phyloP scores from a whole-genome alignment of 257 asterid species.

The Schizonepeta tenuifolia region DNA sequence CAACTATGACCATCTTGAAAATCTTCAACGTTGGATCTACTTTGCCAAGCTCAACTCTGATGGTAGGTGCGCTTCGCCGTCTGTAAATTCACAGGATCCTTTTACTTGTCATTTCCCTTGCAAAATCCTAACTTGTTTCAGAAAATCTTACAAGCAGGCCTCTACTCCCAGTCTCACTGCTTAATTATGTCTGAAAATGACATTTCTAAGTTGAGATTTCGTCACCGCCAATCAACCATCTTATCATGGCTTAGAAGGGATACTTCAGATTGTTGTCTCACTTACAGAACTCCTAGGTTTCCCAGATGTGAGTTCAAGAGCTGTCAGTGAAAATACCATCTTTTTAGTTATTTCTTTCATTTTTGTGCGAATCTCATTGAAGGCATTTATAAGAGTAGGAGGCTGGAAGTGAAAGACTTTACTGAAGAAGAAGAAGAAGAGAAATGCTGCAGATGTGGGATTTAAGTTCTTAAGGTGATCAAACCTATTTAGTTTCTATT shows the following conservation, averaged over 20 bases:
- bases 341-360: neutral
- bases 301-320: slow-evolving; percentile 32
- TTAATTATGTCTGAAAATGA: neutral
- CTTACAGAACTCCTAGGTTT: slow-evolving; percentile 15
- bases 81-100: neutral
- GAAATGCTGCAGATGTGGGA: slow-evolving; percentile 62
- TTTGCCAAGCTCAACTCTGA: slow-evolving; percentile 16
- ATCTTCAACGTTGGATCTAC: slow-evolving; percentile 28
- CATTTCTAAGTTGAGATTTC: slow-evolving; percentile 13
- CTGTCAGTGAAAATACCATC: neutral
- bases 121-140: neutral
- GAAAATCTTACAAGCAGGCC: slow-evolving; percentile 1
- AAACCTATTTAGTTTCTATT: neutral
- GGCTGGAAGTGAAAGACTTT: slow-evolving; percentile 39
- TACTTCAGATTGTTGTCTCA: slow-evolving; percentile 7
- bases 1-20: slow-evolving; percentile 28
- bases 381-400: slow-evolving; percentile 41
- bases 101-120: neutral
- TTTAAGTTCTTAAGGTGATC: slow-evolving; percentile 56
- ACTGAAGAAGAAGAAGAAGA: slow-evolving; percentile 80
- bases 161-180: neutral
- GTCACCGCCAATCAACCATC: slow-evolving; percentile 3
- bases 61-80: slow-evolving; percentile 17
- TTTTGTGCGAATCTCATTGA: neutral
- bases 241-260: slow-evolving; percentile 31